Evolutionary conservation across 176 grass and related monocot species (phyloP).

Genomic region (Cenchrus purpureus): DNA sequence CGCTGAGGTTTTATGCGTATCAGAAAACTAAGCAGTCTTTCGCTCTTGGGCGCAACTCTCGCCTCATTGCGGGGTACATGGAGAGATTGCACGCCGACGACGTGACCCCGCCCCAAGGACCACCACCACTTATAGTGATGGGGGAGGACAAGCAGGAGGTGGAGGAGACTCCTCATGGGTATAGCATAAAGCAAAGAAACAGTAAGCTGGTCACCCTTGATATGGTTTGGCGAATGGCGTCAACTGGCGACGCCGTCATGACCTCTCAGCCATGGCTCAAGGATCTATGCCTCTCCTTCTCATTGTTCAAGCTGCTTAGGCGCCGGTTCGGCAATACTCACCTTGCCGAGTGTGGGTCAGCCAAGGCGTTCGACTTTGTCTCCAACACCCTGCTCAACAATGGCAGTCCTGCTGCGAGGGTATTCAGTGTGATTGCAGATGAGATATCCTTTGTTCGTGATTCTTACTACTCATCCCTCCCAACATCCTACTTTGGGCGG

Average conservation of each 20-base stretch:
- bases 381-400: background rate
- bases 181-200: background rate
- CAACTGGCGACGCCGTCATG: background rate
- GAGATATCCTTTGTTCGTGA: background rate
- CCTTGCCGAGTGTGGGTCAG: background rate
- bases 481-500: background rate
- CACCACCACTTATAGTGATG: slow-evolving; percentile 13
- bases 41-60: background rate
- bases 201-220: background rate
- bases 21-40: background rate
- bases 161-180: background rate
- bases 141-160: slow-evolving; percentile 18
- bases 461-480: background rate
- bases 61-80: slow-evolving; percentile 21
- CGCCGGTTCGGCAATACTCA: background rate
- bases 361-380: background rate
- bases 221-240: background rate
- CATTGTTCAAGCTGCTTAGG: slow-evolving; percentile 7
- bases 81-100: background rate
- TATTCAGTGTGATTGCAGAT: background rate
- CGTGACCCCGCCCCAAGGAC: no score
- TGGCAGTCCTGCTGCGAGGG: background rate
- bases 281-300: slow-evolving; percentile 11
- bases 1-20: background rate
- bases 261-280: background rate